phyloP scores from a whole-genome alignment of 225 moss, liverwort and hornwort genomes.

The Polytrichum commune region DNA sequence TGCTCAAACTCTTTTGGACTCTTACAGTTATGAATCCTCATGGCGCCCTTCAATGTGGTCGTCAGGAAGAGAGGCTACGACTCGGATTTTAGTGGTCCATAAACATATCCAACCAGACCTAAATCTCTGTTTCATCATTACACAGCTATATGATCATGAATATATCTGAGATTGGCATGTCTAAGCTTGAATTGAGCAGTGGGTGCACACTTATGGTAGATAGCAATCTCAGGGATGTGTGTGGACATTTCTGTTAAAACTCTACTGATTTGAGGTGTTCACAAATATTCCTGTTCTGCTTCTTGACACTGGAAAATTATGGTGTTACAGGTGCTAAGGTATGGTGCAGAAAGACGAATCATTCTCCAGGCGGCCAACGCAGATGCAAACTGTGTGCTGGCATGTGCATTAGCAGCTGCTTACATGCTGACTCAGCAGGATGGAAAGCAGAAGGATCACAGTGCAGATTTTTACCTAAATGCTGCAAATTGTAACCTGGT shows the following conservation, averaged over 20 bases:
- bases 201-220: background rate
- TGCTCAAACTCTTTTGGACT: too few species aligned
- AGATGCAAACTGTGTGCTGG: constrained; percentile 72
- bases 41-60: background rate
- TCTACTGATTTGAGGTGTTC: constrained; percentile 7
- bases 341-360: constrained; percentile 58
- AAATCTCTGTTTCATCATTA: background rate
- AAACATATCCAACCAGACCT: too few species aligned
- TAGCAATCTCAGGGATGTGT: background rate
- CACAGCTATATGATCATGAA: background rate
- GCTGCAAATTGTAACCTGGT: constrained; percentile 74
- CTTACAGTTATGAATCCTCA: background rate
- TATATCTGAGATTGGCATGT: background rate
- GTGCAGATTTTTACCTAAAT: constrained; percentile 35
- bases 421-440: constrained; percentile 37
- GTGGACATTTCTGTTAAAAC: background rate
- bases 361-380: constrained; percentile 64
- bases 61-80: background rate
- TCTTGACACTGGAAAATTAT: background rate
- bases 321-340: constrained; percentile 54
- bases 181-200: background rate
- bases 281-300: background rate
- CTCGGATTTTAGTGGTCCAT: too few species aligned
- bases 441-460: constrained; percentile 13
- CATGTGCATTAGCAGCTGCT: constrained; percentile 73